Evolutionary conservation across 2,329 filamentous ascomycete species (phyloP), one percentile per base, ranked within the genome.

Genomic region (Leptographium lundbergii): DNA sequence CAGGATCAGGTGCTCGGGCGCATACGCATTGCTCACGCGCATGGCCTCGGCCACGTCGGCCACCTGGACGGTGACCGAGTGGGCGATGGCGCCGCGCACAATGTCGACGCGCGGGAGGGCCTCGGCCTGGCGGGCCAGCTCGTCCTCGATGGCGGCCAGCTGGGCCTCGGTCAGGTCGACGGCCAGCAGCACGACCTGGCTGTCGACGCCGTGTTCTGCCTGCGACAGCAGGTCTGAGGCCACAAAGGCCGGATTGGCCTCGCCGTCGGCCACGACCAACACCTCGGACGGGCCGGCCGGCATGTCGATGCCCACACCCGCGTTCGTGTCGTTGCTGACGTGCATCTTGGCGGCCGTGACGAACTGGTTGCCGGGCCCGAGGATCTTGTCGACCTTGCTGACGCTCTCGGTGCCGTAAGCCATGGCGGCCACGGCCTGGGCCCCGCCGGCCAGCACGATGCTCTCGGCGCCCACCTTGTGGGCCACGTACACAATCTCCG

Each of bases 271-370:
- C 57, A 99, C 81, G 59, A 99, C 94, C n/a, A 99, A 81, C 3
- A 99, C 91, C 71, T 99, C 94, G 42, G 91, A 96, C 0, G 94
- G 94, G 0, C 94, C 94, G 42, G 94, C 94, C 13, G 94, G 94
- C 94, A 99, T 99, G 70, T 99, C 94, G 67, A 99, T 99, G 72
- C 90, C 87, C 48, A 96, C 91, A 25, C 89, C 88, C 14, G 94
- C 94, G 61, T 91, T 95, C 52, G 94, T 97, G 70, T 99, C 94
- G 72, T 99, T 99, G 73, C 87, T 89, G 51, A 99, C 94, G 66
- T 91, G 81, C 94, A 99, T 99, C 81, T 99, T 99, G 57, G 89
- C 94, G 0, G 94, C 94, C 0, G 94, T 99, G 48, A 99, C 94
- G 69, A 97, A 99, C 72, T 97, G 94, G 74, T 99, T 99, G 42